Percentiles rank a stretch among this genome's conserved stretches.
Evolutionary conservation across 2,329 filamentous ascomycete genomes (phyloP).

Genomic region (Diaporthe aspalathi): DNA sequence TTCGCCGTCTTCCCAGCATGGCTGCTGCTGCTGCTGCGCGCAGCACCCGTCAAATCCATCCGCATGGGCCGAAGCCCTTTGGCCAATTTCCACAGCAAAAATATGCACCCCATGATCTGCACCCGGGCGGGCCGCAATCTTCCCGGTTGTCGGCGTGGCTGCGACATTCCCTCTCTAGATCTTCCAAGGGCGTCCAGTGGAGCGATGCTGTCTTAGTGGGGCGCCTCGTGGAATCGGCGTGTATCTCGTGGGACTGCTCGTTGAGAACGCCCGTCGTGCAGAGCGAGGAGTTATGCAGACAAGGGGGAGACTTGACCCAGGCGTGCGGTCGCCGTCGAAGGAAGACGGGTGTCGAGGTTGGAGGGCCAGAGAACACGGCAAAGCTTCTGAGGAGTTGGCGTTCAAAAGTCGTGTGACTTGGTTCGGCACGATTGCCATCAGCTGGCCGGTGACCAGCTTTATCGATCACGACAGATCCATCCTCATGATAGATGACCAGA

Average conservation of each 20-base stretch:
- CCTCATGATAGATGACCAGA: neutral
- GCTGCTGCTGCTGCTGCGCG: conserved; percentile 34
- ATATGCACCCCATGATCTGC: conserved; percentile 70
- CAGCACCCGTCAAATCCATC: conserved; percentile 33
- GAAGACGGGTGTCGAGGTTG: conserved; percentile 49
- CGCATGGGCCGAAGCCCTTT: conserved; percentile 60
- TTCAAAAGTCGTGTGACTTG: conserved; percentile 43
- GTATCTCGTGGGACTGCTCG: conserved; percentile 62
- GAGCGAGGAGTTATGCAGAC: conserved; percentile 65
- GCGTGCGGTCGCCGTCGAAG: conserved; percentile 43
- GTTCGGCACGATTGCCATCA: conserved; percentile 23
- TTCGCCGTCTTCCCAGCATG: conserved; percentile 11
- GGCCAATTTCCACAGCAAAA: conserved; percentile 69
- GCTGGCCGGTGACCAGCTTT: neutral
- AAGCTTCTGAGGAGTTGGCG: conserved; percentile 48
- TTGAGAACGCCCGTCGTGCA: conserved; percentile 70
- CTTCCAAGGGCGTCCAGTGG: conserved; percentile 69
- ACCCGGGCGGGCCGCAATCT: conserved; percentile 64
- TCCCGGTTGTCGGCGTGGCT: conserved; percentile 67
- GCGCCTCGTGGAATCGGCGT: conserved; percentile 65
- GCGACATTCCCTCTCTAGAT: conserved; percentile 70
- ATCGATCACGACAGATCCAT: neutral
- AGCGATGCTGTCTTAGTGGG: conserved; percentile 72
- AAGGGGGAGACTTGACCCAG: conserved; percentile 54
- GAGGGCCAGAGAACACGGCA: conserved; percentile 50